phyloP scores from a whole-genome alignment of 1,284 basidiomycete genomes.

The Tilletia caries region DNA sequence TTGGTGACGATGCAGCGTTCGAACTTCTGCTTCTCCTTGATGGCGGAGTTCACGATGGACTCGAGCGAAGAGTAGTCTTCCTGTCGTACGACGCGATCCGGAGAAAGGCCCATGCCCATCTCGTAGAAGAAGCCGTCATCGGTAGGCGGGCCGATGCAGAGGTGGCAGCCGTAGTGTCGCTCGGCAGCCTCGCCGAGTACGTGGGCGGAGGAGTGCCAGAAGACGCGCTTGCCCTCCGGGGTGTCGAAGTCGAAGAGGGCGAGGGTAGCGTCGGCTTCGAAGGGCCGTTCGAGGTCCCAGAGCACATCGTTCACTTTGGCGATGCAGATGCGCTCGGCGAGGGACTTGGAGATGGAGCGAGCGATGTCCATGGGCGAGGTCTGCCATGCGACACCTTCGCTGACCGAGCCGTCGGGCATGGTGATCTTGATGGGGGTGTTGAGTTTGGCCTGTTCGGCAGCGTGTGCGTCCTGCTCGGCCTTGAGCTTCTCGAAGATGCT shows the following conservation, averaged over 20 bases:
- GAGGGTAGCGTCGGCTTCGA: conserved; percentile 77
- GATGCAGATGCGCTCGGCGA: conserved; percentile 87
- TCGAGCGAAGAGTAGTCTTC: conserved; percentile 86
- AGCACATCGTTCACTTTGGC: conserved; percentile 87
- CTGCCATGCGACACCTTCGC: conserved; percentile 85
- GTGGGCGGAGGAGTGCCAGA: conserved; percentile 99
- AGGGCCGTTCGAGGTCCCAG: conserved; percentile 91
- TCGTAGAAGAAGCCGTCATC: conserved; percentile 99
- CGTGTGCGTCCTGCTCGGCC: conserved; percentile 75
- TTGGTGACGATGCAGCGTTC: conserved; percentile 90
- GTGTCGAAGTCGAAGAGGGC: conserved; percentile 92
- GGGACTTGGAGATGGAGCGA: conserved; percentile 77
- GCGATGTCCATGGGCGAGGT: conserved; percentile 93
- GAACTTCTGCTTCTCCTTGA: conserved; percentile 97
- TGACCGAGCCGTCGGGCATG: conserved; percentile 78
- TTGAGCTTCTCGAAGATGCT: conserved; percentile 87
- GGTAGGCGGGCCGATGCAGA: conserved; percentile 94
- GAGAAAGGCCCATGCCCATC: conserved; percentile 63
- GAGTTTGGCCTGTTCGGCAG: conserved; percentile 69
- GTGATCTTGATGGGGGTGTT: conserved; percentile 78
- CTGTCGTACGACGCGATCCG: conserved; percentile 50
- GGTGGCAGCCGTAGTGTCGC: conserved; percentile 92
- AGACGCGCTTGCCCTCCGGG: conserved; percentile 79
- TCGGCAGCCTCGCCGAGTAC: conserved; percentile 98
- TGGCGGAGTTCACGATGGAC: conserved; percentile 76